Percentiles rank a stretch among this genome's conserved stretches.
Evolutionary conservation across 305 asterid genomes (phyloP).

Genomic region (Coffea humblotiana): DNA sequence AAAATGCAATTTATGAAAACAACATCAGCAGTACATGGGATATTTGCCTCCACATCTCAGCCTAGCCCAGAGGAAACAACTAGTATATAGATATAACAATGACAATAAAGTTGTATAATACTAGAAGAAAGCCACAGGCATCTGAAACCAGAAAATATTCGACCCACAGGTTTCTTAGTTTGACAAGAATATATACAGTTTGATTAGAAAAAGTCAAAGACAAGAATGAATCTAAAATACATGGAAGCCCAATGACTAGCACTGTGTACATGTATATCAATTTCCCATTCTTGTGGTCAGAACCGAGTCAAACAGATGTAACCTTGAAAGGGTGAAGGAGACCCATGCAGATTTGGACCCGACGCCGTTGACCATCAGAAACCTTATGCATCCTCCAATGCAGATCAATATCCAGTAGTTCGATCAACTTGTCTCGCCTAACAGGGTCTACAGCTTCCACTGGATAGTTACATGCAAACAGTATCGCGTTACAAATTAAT

Average conservation of each 20-base stretch:
- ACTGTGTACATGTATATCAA: not conserved
- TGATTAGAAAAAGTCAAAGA: not conserved
- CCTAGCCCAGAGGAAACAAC: not conserved
- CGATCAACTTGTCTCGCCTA: conserved; percentile 82
- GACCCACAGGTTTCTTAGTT: not conserved
- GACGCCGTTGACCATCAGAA: conserved; percentile 96
- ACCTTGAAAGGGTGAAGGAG: conserved; percentile 96
- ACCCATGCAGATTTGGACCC: conserved; percentile 99
- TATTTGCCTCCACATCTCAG: not conserved
- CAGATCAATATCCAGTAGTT: conserved; percentile 83
- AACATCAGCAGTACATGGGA: not conserved
- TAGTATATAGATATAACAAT: not conserved
- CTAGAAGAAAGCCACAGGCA: not conserved
- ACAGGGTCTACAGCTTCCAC: conserved; percentile 95
- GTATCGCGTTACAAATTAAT: conserved; percentile 10
- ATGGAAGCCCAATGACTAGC: not conserved
- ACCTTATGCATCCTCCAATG: conserved; percentile 99
- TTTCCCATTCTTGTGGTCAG: not conserved
- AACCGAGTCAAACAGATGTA: conserved; percentile 11
- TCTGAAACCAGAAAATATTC: not conserved
- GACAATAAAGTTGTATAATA: not conserved
- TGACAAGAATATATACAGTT: not conserved
- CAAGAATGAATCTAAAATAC: not conserved
- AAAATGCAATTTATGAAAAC: not conserved
- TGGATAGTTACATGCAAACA: conserved; percentile 33